Evolutionary conservation across 257 asterid genomes (phyloP), one percentile per base, ranked within the genome.

Genomic region (Henckelia pumila): DNA sequence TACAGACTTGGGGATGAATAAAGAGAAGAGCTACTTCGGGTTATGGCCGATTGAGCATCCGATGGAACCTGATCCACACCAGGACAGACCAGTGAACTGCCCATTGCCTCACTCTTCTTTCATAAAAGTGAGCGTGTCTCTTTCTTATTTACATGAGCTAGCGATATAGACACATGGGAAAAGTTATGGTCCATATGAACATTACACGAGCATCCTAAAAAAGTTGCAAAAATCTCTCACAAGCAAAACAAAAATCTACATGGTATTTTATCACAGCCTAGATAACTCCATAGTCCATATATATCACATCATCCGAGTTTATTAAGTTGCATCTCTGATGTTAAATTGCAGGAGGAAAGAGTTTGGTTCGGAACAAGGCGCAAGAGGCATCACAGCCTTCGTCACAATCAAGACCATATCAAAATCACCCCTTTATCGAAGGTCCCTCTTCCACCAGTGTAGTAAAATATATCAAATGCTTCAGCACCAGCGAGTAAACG

Each of bases 91-190:
- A 6, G 55, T 47, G 21, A 47, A 47, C 55, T 47, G 55, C 55
- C 55, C 55, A 47, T 47, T 16, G 55, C 55, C 55, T 47, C 55
- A 47, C 21, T 47, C 55, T 47, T 47, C 55, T 47, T 47, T 47
- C 55, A 47, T 47, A 5, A 47, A 47, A 47, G 55, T 47, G 55
- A 16, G 55, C 21, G 19, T 1, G 26, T 28, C 55, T 47, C 50
- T 40, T 40, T 40, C 50, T 40, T 14, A 40, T 11, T 40, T 40
- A 40, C 50, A 40, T 40, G n/a, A 40, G 14, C 50, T 40, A 40
- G 5, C 17, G 7, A 40, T 13, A 40, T 13, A 9, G 3, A 35
- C 44, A 35, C 44, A 9, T 32, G 37, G 11, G 37, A 32, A 32
- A 6, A 10, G 16, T 35, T 9, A 35, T 10, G 47, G 47, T 10